A percentile compares a stretch with the other conserved stretches of the same genome.
phyloP scores from a whole-genome alignment of 768 basidiomycete species.

The Podaxis sp. region DNA sequence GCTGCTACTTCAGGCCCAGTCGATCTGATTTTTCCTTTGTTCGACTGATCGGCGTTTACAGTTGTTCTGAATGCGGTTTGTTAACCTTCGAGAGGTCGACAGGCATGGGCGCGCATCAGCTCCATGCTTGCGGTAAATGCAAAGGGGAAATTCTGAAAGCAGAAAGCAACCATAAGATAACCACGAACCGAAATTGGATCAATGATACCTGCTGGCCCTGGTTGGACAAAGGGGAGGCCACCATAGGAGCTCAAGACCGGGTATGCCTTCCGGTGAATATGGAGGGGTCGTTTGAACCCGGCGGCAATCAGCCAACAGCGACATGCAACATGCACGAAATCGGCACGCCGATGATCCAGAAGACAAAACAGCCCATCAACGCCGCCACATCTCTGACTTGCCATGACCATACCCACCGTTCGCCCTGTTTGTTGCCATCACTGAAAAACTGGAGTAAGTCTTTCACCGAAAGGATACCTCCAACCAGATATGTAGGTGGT shows the following conservation, averaged over 20 bases:
- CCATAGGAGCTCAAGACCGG: slow-evolving; percentile 5
- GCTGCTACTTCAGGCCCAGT: neutral
- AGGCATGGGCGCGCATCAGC: neutral
- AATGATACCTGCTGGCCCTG: neutral
- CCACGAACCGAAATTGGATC: neutral
- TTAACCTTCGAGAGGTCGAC: neutral
- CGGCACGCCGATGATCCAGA: neutral
- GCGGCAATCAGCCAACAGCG: slow-evolving; percentile 1
- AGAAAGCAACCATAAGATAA: neutral
- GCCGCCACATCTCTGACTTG: neutral
- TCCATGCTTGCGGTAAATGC: neutral
- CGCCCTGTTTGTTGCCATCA: neutral
- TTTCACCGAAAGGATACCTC: neutral
- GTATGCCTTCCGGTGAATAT: slow-evolving; percentile 1
- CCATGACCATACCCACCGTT: neutral
- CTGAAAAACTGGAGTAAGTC: neutral
- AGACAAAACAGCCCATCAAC: slow-evolving; percentile 1
- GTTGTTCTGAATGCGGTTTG: neutral
- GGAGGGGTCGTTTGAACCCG: neutral
- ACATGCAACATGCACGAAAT: neutral
- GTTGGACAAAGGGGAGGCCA: neutral
- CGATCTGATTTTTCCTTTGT: neutral
- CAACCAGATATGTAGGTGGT: neutral
- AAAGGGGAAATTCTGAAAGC: neutral
- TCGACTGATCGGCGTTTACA: neutral